Evolutionary conservation across 495 filamentous ascomycete genomes (phyloP).

Genomic region (Penicillium malachiteum): DNA sequence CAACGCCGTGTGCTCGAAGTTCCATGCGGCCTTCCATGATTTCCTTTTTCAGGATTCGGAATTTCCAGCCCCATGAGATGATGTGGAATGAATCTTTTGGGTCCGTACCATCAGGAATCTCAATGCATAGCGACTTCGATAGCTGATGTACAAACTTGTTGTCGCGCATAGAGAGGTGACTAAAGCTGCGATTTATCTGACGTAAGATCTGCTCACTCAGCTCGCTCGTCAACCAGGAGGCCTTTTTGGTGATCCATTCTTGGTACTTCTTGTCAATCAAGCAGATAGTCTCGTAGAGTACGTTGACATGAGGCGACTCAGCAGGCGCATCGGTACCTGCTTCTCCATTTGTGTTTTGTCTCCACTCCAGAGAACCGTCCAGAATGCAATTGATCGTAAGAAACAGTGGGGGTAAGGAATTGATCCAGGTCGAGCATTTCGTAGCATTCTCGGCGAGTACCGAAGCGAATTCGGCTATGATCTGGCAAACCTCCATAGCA

Average conservation of each 20-base stretch:
- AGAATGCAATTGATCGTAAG: constrained; percentile 20
- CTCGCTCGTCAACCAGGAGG: constrained; percentile 37
- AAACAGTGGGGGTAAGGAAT: not conserved
- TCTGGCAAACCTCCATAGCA: constrained; percentile 18
- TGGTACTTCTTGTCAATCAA: constrained; percentile 36
- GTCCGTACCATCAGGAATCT: constrained; percentile 36
- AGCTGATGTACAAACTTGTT: constrained; percentile 29
- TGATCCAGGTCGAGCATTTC: not conserved
- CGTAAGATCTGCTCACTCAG: constrained; percentile 32
- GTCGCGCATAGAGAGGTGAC: constrained; percentile 21
- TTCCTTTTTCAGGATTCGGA: constrained; percentile 64
- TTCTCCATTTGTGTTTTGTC: constrained; percentile 4
- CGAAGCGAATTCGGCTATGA: constrained; percentile 27
- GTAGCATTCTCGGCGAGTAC: constrained; percentile 15
- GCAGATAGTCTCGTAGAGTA: constrained; percentile 29
- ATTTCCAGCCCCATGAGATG: constrained; percentile 66
- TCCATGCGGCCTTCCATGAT: constrained; percentile 87
- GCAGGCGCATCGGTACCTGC: constrained; percentile 14
- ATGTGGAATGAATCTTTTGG: constrained; percentile 36
- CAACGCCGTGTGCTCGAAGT: constrained; percentile 71
- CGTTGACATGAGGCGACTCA: constrained; percentile 17
- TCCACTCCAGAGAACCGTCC: constrained; percentile 15
- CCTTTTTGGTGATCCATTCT: constrained; percentile 39
- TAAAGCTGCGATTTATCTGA: constrained; percentile 26
- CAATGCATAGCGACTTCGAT: constrained; percentile 34